Conservation (phyloP, 164 flowering plant species). For the Buxus sempervirens region DNA sequence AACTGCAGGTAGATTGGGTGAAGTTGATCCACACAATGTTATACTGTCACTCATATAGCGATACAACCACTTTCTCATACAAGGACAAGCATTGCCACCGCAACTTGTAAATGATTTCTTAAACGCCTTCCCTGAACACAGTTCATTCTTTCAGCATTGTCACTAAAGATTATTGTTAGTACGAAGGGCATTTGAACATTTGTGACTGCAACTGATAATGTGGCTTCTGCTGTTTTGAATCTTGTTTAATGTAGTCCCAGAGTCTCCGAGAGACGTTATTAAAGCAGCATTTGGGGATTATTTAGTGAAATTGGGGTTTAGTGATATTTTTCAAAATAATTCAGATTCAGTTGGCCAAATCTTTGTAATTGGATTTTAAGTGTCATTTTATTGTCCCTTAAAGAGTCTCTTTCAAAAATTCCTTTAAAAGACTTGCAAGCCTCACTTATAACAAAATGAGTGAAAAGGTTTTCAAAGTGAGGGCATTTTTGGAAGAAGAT, state of each 20-base stretch:
- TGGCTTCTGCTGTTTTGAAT: neutral
- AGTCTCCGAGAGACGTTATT: neutral
- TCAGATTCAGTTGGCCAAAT: too few species aligned
- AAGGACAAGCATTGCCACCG: conserved; percentile 24
- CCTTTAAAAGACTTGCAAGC: too few species aligned
- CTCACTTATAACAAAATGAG: too few species aligned
- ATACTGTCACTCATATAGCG: conserved; percentile 40
- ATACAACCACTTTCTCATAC: conserved; percentile 38
- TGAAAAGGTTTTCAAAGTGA: too few species aligned
- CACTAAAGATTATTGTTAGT: neutral
- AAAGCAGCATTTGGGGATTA: neutral
- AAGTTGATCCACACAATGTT: conserved; percentile 35
- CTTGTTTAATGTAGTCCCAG: neutral
- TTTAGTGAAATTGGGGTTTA: too few species aligned
- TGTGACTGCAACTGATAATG: neutral
- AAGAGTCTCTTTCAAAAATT: too few species aligned
- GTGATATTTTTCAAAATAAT: too few species aligned
- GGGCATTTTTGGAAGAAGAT: too few species aligned
- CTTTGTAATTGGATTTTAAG: too few species aligned
- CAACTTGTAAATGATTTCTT: conserved; percentile 35
- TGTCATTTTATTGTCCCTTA: too few species aligned
- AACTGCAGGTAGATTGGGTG: conserved; percentile 50
- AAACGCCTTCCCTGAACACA: conserved; percentile 41
- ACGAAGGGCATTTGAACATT: neutral
- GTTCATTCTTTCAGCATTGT: conserved; percentile 24